These are phyloP conservation scores for Hyaloscypha bicolor DNA, from an alignment of 495 filamentous ascomycete species.

Conservation along the genomic window DNA sequence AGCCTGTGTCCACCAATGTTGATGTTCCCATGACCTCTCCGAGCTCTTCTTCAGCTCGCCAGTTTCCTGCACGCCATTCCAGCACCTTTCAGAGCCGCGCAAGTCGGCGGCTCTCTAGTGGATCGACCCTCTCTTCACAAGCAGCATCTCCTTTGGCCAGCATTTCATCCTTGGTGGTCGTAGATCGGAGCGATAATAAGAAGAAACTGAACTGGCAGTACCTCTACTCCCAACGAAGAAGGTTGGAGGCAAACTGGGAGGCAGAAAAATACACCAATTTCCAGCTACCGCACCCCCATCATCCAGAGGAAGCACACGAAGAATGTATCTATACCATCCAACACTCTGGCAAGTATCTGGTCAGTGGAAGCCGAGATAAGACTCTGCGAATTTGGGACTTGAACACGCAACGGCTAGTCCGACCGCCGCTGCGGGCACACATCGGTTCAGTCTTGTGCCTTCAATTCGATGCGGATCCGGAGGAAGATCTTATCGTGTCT, in stretches of 20 bases:
- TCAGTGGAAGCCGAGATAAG: constrained; percentile 89
- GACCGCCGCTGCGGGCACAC: constrained; percentile 75
- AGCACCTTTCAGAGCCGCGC: not conserved
- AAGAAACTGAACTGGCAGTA: constrained; percentile 78
- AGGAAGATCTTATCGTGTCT: constrained; percentile 89
- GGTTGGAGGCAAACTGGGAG: constrained; percentile 90
- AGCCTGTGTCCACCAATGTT: constrained; percentile 9
- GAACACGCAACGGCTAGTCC: constrained; percentile 72
- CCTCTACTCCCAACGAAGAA: constrained; percentile 83
- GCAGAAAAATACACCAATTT: constrained; percentile 81
- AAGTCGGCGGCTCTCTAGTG: constrained; percentile 9
- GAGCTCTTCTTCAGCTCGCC: not conserved
- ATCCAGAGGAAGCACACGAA: constrained; percentile 79
- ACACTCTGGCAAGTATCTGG: constrained; percentile 80
- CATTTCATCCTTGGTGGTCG: constrained; percentile 30
- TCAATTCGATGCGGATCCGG: constrained; percentile 91
- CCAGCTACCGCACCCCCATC: constrained; percentile 81
- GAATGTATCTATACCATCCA: constrained; percentile 98
- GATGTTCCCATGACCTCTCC: constrained; percentile 26
- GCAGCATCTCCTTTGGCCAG: not conserved
- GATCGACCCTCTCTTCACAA: constrained; percentile 4
- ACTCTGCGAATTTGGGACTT: constrained; percentile 91
- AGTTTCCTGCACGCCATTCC: constrained; percentile 2
- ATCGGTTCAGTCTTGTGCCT: constrained; percentile 87
- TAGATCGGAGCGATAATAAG: constrained; percentile 35